phyloP scores from a whole-genome alignment of 345 rosid species.

The Psidium guajava region DNA sequence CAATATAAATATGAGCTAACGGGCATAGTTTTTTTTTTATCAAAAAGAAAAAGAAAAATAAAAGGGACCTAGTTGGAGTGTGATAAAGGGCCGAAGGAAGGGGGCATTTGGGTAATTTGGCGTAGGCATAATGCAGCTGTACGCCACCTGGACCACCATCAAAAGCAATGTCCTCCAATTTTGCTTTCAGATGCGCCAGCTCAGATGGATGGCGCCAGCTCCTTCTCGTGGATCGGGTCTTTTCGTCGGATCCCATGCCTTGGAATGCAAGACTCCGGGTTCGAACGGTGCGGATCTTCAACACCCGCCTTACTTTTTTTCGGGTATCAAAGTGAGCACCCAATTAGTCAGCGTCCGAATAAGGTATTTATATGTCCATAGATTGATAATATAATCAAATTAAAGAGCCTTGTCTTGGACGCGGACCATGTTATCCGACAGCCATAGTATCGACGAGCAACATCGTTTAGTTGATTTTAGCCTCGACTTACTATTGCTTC shows the following conservation, averaged over 20 bases:
- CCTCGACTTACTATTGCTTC: background rate
- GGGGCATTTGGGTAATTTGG: background rate
- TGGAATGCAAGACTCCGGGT: background rate
- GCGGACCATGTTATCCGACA: fast-evolving
- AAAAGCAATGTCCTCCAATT: background rate
- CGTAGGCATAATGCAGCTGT: background rate
- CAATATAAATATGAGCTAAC: background rate
- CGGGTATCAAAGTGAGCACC: too few species aligned
- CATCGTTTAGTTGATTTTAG: background rate
- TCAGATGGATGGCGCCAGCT: background rate
- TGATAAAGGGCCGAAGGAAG: background rate
- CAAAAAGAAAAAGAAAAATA: too few species aligned
- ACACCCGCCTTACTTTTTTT: background rate
- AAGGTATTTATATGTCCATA: background rate
- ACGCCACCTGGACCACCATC: background rate
- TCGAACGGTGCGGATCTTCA: background rate
- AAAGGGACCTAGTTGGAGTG: too few species aligned
- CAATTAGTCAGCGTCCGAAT: too few species aligned
- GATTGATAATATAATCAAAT: fast-evolving
- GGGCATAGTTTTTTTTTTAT: too few species aligned
- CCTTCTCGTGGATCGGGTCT: background rate
- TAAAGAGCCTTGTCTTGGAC: fast-evolving
- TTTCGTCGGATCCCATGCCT: background rate
- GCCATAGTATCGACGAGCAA: fast-evolving
- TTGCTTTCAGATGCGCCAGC: background rate